A percentile compares a stretch with the other conserved stretches of the same genome.
phyloP scores from a whole-genome alignment of 495 filamentous ascomycete genomes.

The Lophium mytilinum region DNA sequence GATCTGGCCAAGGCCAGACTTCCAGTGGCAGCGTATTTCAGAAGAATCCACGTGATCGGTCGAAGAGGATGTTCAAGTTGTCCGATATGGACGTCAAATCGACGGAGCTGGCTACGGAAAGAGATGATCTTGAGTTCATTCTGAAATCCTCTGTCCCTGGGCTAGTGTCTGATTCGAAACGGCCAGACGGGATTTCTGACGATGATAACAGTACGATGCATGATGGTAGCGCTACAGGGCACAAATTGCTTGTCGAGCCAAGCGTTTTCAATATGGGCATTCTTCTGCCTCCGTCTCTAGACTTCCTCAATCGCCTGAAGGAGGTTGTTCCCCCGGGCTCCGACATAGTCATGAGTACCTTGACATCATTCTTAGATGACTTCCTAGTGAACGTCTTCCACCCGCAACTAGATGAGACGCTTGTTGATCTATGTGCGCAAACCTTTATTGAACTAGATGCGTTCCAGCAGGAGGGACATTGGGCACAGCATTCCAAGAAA shows the following conservation, averaged over 20 bases:
- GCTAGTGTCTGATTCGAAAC: constrained; percentile 70
- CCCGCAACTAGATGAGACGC: constrained; percentile 90
- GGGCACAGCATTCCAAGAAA: constrained; percentile 63
- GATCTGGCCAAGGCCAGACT: constrained; percentile 40
- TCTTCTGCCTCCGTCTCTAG: constrained; percentile 83
- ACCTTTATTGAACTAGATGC: constrained; percentile 77
- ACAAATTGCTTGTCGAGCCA: constrained; percentile 86
- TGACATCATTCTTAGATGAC: constrained; percentile 95
- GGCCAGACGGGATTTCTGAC: constrained; percentile 31
- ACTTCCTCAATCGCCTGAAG: constrained; percentile 85
- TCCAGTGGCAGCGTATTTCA: constrained; percentile 50
- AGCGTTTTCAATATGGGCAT: constrained; percentile 97
- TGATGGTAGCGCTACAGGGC: constrained; percentile 57
- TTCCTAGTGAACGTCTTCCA: constrained; percentile 98
- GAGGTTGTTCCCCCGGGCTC: constrained; percentile 79
- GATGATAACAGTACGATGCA: constrained; percentile 38
- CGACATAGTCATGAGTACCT: constrained; percentile 74
- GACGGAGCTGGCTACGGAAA: constrained; percentile 64
- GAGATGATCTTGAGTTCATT: constrained; percentile 85
- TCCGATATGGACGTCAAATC: constrained; percentile 72
- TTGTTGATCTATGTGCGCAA: constrained; percentile 76
- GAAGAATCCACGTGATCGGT: constrained; percentile 55
- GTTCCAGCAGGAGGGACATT: constrained; percentile 80
- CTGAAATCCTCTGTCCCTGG: constrained; percentile 86
- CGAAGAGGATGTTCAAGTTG: constrained; percentile 73